phyloP scores from a whole-genome alignment of 164 flowering plant genomes.

The Umbilicus rupestris region DNA sequence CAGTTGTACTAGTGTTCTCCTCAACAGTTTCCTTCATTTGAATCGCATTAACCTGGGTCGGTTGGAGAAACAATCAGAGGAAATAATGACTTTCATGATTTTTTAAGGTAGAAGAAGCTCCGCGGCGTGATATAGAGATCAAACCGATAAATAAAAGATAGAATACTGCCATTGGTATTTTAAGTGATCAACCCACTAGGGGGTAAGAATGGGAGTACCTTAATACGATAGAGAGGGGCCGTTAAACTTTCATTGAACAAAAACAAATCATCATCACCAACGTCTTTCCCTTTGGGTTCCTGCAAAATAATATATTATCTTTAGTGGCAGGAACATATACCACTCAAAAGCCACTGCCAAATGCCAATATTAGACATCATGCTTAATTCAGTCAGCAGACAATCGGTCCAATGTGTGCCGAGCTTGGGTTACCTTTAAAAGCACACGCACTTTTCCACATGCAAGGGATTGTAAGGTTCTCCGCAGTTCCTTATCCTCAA shows the following conservation, averaged over 20 bases:
- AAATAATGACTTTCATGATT: background rate
- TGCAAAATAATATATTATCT: constrained; percentile 17
- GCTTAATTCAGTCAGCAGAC: no score
- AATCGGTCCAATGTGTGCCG: background rate
- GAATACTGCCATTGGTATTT: background rate
- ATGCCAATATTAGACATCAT: no score
- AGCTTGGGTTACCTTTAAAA: constrained; percentile 43
- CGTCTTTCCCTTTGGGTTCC: constrained; percentile 84
- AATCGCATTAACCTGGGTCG: constrained; percentile 82
- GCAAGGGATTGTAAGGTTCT: constrained; percentile 90
- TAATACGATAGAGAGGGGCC: constrained; percentile 81
- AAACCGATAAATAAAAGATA: background rate
- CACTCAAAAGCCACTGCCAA: background rate
- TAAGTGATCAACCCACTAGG: background rate
- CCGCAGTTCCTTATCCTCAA: constrained; percentile 84
- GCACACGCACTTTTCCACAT: constrained; percentile 83
- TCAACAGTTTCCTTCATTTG: constrained; percentile 99
- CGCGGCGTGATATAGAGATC: background rate
- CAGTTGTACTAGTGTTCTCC: constrained; percentile 94
- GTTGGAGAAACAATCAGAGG: background rate
- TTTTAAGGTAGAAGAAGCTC: background rate
- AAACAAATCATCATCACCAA: constrained; percentile 70
- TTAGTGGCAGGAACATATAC: background rate
- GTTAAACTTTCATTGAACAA: constrained; percentile 70
- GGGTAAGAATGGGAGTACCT: constrained; percentile 28